These are phyloP conservation scores for Ophiocordyceps sinensis DNA, from an alignment of 2,329 filamentous ascomycete species.

Conservation along the genomic window DNA sequence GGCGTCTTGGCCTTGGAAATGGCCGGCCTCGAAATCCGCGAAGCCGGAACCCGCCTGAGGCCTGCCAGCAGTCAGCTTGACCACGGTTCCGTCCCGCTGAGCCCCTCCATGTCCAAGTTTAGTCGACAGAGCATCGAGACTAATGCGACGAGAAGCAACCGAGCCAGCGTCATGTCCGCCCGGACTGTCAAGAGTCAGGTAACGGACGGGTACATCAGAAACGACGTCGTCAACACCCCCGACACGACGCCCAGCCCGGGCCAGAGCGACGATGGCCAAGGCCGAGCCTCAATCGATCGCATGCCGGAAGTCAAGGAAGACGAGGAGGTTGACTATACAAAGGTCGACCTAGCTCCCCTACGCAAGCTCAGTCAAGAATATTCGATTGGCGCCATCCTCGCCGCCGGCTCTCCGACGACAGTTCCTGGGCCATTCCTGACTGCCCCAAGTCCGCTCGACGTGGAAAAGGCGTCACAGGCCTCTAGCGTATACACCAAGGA, in stretches of 20 bases:
- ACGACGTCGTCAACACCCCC: slow-evolving; percentile 36
- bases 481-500: slow-evolving; percentile 12
- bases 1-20: slow-evolving; percentile 83
- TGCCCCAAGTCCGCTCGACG: slow-evolving; percentile 1
- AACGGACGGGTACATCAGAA: slow-evolving; percentile 56
- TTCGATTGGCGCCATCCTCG: slow-evolving; percentile 12
- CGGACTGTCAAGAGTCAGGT: slow-evolving; percentile 55
- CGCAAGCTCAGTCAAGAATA: slow-evolving; percentile 27
- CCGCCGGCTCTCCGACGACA: background rate
- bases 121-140: slow-evolving; percentile 59
- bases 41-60: slow-evolving; percentile 59
- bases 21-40: slow-evolving; percentile 76
- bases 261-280: slow-evolving; percentile 36
- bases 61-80: slow-evolving; percentile 72
- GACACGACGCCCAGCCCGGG: slow-evolving; percentile 39
- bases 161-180: slow-evolving; percentile 62
- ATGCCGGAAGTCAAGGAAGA: slow-evolving; percentile 9
- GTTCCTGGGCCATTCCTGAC: background rate
- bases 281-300: slow-evolving; percentile 25
- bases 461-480: slow-evolving; percentile 9
- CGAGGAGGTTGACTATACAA: slow-evolving; percentile 44
- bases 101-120: slow-evolving; percentile 48
- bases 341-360: slow-evolving; percentile 38
- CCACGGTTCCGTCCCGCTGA: slow-evolving; percentile 62
- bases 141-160: slow-evolving; percentile 41